Base-by-base conservation (phyloP, 2,329 filamentous ascomycete species). In the Fusarium siculi region DNA sequence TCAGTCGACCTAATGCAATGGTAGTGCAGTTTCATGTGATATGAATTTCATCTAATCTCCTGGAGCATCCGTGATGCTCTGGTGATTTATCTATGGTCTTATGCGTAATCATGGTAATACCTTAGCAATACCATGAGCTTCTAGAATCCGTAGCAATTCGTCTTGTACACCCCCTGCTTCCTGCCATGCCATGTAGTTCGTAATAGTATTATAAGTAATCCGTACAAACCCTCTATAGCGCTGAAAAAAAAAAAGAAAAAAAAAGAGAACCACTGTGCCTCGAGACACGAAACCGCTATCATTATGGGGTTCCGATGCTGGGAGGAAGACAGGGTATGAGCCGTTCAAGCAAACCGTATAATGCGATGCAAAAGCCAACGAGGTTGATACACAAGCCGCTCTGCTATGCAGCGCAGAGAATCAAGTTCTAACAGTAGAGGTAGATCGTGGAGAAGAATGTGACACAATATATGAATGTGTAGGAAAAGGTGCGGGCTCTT, bases 331-430 rank as follows among this genome's bases (percentile, higher is more conserved):
- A 44, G 30, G 34, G 34, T 44, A 63, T 23, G 34, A 72, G 40
- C 28, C 30, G 37, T 62, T 37, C 40, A 44, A 53, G 47, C 32
- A 39, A 69, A 50, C 19, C 23, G 19, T 43, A 25, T 44, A 66
- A 46, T 55, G 63, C 49, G 66, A 56, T 40, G 63, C 49, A 69
- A 64, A 53, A 46, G 63, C 43, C 32, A 53, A 73, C 34, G 56
- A 37, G 47, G 52, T 30, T 66, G 47, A 63, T 72, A 63, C 63
- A 74, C 54, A 55, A 72, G 36, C 52, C 64, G 50, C 47, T 61
- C 64, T 61, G 57, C 57, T 53, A 73, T 74, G 50, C 68, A 46
- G 60, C 18, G 68, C 56, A 69, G 68, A 73, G 55, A 70, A 62
- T 44, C 32, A 43, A 49, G 50, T 55, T 46, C 30, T 58, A 58